Evolutionary conservation across 2,329 filamentous ascomycete genomes (phyloP).

Genomic region (Colletotrichum falcatum): DNA sequence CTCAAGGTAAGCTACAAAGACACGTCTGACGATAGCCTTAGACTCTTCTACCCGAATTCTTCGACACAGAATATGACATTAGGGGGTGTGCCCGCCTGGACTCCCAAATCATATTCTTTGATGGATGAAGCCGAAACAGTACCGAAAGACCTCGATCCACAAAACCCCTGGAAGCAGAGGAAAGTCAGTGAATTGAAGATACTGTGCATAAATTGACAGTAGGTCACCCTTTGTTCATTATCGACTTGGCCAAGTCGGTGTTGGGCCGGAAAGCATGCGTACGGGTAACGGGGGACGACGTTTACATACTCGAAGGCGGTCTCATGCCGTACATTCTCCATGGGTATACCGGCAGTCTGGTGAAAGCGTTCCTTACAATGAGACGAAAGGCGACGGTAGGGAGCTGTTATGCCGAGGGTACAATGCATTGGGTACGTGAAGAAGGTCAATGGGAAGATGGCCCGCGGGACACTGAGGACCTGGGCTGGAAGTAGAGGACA

Average conservation of each 20-base stretch:
- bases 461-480: background rate
- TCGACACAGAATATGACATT: background rate
- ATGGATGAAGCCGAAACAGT: background rate
- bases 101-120: background rate
- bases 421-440: slow-evolving; percentile 24
- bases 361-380: background rate
- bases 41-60: background rate
- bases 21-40: background rate
- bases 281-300: background rate
- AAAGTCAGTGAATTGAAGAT: slow-evolving; percentile 4
- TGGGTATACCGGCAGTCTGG: background rate
- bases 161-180: background rate
- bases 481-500: slow-evolving; percentile 7
- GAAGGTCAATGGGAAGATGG: background rate
- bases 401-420: slow-evolving; percentile 24
- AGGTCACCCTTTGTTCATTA: slow-evolving; percentile 20
- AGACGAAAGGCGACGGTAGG: slow-evolving; percentile 7
- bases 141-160: background rate
- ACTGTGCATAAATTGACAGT: slow-evolving; percentile 6
- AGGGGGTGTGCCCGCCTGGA: background rate
- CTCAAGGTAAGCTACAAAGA: background rate
- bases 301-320: slow-evolving; percentile 22
- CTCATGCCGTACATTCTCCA: slow-evolving; percentile 26
- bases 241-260: background rate
- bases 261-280: slow-evolving; percentile 11